Base-by-base conservation (phyloP, 1,139 yeast genomes). In the Blastobotrys aristatus region DNA sequence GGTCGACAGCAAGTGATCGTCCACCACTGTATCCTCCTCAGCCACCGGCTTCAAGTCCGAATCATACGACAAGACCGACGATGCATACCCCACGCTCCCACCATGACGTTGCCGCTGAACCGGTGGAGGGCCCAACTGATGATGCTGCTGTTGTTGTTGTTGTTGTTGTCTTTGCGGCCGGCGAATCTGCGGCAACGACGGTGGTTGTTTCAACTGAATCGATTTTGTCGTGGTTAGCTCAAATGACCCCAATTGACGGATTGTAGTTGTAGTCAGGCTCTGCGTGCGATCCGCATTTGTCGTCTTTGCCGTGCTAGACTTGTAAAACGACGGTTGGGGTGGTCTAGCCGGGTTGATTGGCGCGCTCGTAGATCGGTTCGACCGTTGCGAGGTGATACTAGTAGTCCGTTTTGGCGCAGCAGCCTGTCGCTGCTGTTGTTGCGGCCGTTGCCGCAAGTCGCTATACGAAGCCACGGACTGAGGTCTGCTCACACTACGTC, bases 201-300 rank as follows among this genome's bases (percentile, higher is more conserved):
- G 30, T 3, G 44, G 38, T 17, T 26, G 30, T 24, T 35, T 45
- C 18, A 43, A 30, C 17, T 41, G 46, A 2, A 45, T 40, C 11
- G 40, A 36, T n/a, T 45, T 41, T 11, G 39, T 27, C 21, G 63
- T 61, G 27, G 64, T 60, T 21, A 67, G 55, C 52, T 67, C 67
- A 49, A 66, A 67, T 7, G 69, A 60, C 43, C 71, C 71, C 49
- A 65, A 50, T 31, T 63, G 64, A 29, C 67, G 61, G 38, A 67
- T 60, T 1, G 71, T 67, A 2, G 70, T 66, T 13, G 69, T 66
- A 8, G 71, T 67, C 29, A 67, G 52, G n/a, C 70, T 65, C 60
- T 66, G 56, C 5, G 70, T 62, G 24, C 70, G 53, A 27, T 67
- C 69, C 2, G 56, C 52, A 44, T 56, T 49, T 46, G 41, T 39